phyloP scores from a whole-genome alignment of 2,329 filamentous ascomycete genomes.

The Teratosphaeria destructans region DNA sequence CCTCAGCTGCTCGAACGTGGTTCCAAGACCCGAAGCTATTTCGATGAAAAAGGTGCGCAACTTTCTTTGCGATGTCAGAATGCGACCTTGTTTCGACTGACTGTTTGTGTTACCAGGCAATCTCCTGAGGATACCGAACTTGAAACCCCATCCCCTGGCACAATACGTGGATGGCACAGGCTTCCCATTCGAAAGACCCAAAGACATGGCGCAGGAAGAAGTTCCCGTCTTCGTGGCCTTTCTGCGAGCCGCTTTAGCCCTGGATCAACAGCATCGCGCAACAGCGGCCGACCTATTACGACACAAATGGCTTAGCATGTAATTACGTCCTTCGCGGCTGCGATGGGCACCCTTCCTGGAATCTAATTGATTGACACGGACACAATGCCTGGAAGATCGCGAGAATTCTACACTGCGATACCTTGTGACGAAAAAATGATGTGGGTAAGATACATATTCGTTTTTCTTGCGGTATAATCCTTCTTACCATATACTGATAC shows the following conservation, averaged over 20 bases:
- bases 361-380: too few species aligned
- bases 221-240: constrained; percentile 2
- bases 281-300: constrained; percentile 4
- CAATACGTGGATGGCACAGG: neutral
- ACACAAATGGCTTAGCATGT: constrained; percentile 4
- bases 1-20: constrained; percentile 8
- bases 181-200: neutral
- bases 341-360: too few species aligned
- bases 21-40: constrained; percentile 6
- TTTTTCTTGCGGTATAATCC: too few species aligned
- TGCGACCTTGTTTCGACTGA: neutral
- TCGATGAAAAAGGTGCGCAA: constrained; percentile 3
- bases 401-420: too few species aligned
- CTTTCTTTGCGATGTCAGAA: neutral
- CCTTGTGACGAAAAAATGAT: too few species aligned
- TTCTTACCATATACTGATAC: too few species aligned
- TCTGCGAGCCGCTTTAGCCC: constrained; percentile 4
- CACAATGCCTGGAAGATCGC: too few species aligned
- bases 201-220: neutral
- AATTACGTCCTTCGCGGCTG: neutral
- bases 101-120: neutral
- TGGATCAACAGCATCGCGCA: constrained; percentile 2
- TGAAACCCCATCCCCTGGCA: neutral
- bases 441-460: too few species aligned
- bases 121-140: neutral